phyloP scores from a whole-genome alignment of 1,139 yeast species.

The Yamadazyma mexicana region DNA sequence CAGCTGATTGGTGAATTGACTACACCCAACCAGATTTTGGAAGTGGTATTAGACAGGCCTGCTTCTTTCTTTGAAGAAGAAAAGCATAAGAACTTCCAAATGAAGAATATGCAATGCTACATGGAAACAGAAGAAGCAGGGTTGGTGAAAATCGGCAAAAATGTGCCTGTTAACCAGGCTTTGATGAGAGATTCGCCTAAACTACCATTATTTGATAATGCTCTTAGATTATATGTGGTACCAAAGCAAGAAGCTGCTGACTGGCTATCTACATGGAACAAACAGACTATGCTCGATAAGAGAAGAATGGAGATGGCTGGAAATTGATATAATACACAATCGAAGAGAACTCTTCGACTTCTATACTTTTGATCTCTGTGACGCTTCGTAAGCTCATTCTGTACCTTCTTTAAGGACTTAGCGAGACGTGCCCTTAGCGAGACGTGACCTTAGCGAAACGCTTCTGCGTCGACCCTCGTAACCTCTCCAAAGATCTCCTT shows the following conservation, averaged over 20 bases:
- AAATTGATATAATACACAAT: slow-evolving; percentile 2
- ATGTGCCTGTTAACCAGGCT: slow-evolving; percentile 63
- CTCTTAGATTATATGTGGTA: slow-evolving; percentile 73
- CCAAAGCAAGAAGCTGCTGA: slow-evolving; percentile 66
- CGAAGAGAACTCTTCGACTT: not conserved
- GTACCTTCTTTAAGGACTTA: too few relatives aligned
- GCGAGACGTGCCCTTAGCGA: too few relatives aligned
- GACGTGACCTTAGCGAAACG: too few relatives aligned
- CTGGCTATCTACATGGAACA: slow-evolving; percentile 72
- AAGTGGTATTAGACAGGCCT: slow-evolving; percentile 60
- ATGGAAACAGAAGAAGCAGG: slow-evolving; percentile 88
- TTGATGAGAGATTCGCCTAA: slow-evolving; percentile 62
- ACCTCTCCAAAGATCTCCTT: slow-evolving; percentile 75
- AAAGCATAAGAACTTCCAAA: slow-evolving; percentile 57
- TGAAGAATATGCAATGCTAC: slow-evolving; percentile 65
- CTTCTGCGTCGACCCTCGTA: slow-evolving; percentile 50
- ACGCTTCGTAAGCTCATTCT: too few relatives aligned
- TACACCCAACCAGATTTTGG: slow-evolving; percentile 60
- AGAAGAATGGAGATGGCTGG: slow-evolving; percentile 4
- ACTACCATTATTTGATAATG: slow-evolving; percentile 77
- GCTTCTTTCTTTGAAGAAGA: slow-evolving; percentile 70
- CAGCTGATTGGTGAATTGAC: slow-evolving; percentile 71
- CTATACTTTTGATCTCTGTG: not conserved
- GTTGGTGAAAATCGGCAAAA: slow-evolving; percentile 80
- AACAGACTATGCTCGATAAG: slow-evolving; percentile 58